phyloP scores from a whole-genome alignment of 2,329 filamentous ascomycete species.

The Colletotrichum sp. region DNA sequence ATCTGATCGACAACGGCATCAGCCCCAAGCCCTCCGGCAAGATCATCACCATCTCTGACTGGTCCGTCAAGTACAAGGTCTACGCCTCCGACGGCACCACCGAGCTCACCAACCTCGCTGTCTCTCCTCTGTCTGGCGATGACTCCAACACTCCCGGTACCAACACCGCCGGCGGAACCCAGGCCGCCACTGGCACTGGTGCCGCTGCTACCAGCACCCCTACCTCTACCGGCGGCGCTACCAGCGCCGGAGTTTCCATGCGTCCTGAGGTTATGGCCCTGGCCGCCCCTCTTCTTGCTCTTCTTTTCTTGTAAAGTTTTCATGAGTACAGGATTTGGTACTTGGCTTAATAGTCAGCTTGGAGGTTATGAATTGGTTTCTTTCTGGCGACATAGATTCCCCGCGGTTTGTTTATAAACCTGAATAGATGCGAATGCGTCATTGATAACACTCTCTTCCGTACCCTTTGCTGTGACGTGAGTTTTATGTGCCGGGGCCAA shows the following conservation, averaged over 20 bases:
- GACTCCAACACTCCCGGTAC: slow-evolving; percentile 51
- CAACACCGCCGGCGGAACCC: slow-evolving; percentile 35
- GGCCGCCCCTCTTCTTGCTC: slow-evolving; percentile 15
- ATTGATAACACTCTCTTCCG: not conserved
- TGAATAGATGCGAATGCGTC: not conserved
- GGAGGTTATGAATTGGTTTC: slow-evolving; percentile 18
- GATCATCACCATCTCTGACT: slow-evolving; percentile 70
- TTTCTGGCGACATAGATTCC: slow-evolving; percentile 17
- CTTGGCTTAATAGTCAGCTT: slow-evolving; percentile 1
- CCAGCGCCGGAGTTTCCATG: slow-evolving; percentile 17
- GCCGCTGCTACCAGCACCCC: slow-evolving; percentile 1
- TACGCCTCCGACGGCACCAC: slow-evolving; percentile 43
- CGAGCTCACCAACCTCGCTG: slow-evolving; percentile 49
- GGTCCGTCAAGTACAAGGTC: slow-evolving; percentile 58
- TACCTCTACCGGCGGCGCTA: slow-evolving; percentile 33
- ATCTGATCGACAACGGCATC: slow-evolving; percentile 80
- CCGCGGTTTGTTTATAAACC: slow-evolving; percentile 10
- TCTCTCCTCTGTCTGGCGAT: slow-evolving; percentile 49
- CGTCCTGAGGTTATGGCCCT: slow-evolving; percentile 13
- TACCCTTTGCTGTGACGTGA: not conserved
- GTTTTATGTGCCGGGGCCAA: not conserved
- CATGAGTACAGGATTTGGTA: not conserved
- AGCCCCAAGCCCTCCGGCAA: slow-evolving; percentile 66
- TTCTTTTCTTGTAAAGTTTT: slow-evolving; percentile 19
- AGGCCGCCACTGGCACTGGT: not conserved